Evolutionary conservation across 2,329 filamentous ascomycete genomes (phyloP).

Genomic region (Chaetomiaceae sp.): DNA sequence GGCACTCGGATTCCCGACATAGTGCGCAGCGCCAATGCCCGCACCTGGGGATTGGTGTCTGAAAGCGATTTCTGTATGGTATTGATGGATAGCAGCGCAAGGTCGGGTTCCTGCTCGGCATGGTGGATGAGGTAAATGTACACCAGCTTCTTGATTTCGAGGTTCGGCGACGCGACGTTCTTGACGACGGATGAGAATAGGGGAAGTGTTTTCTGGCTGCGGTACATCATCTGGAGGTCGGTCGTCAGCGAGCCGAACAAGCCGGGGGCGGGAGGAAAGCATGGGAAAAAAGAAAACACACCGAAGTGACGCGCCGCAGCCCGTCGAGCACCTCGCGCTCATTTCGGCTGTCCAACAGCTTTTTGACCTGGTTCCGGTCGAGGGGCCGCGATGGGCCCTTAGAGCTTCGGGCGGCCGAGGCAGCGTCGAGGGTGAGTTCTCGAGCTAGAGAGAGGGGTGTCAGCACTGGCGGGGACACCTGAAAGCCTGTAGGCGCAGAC

Average conservation of each 20-base stretch:
- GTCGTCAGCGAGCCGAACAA: neutral
- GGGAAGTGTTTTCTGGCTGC: constrained; percentile 76
- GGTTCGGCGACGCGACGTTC: constrained; percentile 88
- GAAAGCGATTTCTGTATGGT: constrained; percentile 97
- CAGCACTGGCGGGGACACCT: too few relatives aligned
- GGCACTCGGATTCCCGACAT: constrained; percentile 98
- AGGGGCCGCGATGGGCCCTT: constrained; percentile 58
- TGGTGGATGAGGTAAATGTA: constrained; percentile 98
- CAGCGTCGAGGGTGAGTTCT: constrained; percentile 95
- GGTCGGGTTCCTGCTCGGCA: constrained; percentile 92
- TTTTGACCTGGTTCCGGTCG: constrained; percentile 83
- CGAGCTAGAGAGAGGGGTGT: constrained; percentile 58
- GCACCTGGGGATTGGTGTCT: constrained; percentile 83
- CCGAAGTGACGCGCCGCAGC: constrained; percentile 79
- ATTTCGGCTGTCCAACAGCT: constrained; percentile 87
- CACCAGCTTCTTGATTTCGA: constrained; percentile 96
- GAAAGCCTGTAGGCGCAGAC: constrained; percentile 54
- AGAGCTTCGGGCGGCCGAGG: constrained; percentile 73
- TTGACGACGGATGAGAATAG: constrained; percentile 99
- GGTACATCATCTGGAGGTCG: constrained; percentile 80
- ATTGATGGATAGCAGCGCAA: constrained; percentile 94
- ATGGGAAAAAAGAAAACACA: constrained; percentile 44
- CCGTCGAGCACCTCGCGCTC: constrained; percentile 92
- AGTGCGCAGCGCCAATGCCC: constrained; percentile 86
- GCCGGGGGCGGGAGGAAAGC: neutral